Conservation (phyloP, 768 basidiomycete genomes). For the Cytidiella melzeri region DNA sequence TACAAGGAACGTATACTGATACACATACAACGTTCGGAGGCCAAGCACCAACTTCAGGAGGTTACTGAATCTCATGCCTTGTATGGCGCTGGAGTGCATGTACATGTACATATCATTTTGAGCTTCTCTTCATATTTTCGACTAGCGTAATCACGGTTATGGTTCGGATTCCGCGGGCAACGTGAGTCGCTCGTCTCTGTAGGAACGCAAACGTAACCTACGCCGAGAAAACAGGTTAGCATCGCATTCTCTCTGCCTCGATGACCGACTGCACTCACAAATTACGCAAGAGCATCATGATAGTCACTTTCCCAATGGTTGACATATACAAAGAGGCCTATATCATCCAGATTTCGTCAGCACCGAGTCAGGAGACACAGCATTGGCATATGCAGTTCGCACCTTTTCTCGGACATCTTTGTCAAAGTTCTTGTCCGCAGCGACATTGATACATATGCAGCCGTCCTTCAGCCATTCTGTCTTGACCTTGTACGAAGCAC, state of each 20-base stretch:
- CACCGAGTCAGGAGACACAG: not conserved
- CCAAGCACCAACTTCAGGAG: too few relatives aligned
- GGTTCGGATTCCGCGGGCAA: not conserved
- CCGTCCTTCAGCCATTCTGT: slow-evolving; percentile 91
- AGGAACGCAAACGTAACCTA: slow-evolving; percentile 13
- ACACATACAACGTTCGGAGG: slow-evolving; percentile 1
- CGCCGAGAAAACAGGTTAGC: not conserved
- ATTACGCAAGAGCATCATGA: slow-evolving; percentile 95
- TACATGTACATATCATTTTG: too few relatives aligned
- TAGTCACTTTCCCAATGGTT: slow-evolving; percentile 96
- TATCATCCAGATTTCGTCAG: not conserved
- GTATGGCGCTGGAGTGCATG: too few relatives aligned
- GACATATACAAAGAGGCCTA: slow-evolving; percentile 94
- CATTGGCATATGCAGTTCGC: slow-evolving; percentile 12
- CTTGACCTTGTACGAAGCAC: slow-evolving; percentile 76
- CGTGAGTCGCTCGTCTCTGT: slow-evolving; percentile 2
- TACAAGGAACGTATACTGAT: slow-evolving; percentile 3
- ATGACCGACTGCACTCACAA: slow-evolving; percentile 53
- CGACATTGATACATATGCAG: slow-evolving; percentile 88
- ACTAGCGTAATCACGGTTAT: not conserved
- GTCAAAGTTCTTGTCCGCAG: slow-evolving; percentile 96
- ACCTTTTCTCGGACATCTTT: slow-evolving; percentile 90
- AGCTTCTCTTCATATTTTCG: too few relatives aligned
- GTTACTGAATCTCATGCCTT: too few relatives aligned
- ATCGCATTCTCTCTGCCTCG: not conserved